Evolutionary conservation across 2,329 filamentous ascomycete species (phyloP).

Genomic region (Blastomyces parvus): DNA sequence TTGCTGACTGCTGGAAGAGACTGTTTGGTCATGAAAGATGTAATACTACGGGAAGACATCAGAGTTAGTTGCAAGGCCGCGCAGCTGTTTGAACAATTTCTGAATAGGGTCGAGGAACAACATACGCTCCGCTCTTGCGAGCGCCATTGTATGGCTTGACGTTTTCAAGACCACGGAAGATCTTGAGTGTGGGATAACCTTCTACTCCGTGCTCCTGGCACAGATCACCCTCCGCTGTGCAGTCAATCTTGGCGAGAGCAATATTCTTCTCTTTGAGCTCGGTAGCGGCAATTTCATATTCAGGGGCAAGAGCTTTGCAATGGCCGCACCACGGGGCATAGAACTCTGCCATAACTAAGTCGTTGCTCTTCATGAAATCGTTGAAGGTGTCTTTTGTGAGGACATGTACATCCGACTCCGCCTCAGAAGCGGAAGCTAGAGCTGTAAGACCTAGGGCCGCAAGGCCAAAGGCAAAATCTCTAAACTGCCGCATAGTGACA

Average conservation of each 20-base stretch:
- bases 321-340: constrained; percentile 96
- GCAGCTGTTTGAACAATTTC: neutral
- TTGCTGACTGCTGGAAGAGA: constrained; percentile 82
- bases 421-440: constrained; percentile 28
- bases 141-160: constrained; percentile 75
- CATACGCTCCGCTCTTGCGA: constrained; percentile 68
- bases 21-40: constrained; percentile 97
- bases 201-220: constrained; percentile 86
- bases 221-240: constrained; percentile 86
- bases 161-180: constrained; percentile 87
- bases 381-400: constrained; percentile 82
- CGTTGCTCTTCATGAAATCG: constrained; percentile 73
- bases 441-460: constrained; percentile 27
- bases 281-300: constrained; percentile 42
- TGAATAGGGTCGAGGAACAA: constrained; percentile 13
- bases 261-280: constrained; percentile 43
- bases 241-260: constrained; percentile 54
- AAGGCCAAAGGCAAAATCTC: constrained; percentile 33
- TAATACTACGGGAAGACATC: constrained; percentile 38
- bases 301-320: constrained; percentile 83
- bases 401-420: constrained; percentile 66
- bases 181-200: constrained; percentile 97
- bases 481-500: constrained; percentile 31
- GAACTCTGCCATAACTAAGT: constrained; percentile 92
- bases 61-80: constrained; percentile 18